Conservation (phyloP, 2,329 filamentous ascomycete species). For the Botrytis fragariae region DNA sequence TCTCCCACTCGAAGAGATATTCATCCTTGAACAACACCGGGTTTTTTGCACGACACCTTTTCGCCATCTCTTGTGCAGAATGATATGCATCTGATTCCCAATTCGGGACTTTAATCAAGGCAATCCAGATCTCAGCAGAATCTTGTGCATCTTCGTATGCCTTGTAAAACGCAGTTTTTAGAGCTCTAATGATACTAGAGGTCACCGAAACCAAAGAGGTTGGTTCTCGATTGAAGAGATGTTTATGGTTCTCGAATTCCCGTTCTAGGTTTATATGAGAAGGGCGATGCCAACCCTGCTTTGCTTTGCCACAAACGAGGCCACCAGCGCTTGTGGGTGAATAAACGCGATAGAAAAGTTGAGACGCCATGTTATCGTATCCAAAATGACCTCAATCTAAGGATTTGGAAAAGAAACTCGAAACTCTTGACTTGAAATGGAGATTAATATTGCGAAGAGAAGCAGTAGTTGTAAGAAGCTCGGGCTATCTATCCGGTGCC, state of each 20-base stretch:
- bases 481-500: too few relatives aligned
- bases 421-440: too few relatives aligned
- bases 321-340: neutral
- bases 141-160: neutral
- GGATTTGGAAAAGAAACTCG: neutral
- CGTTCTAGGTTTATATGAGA: too few relatives aligned
- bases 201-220: neutral
- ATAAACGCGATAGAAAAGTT: neutral
- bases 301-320: too few relatives aligned
- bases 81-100: neutral
- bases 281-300: too few relatives aligned
- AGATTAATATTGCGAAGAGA: too few relatives aligned
- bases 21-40: neutral
- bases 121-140: neutral
- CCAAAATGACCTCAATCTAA: too few relatives aligned
- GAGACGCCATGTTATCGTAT: neutral
- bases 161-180: neutral
- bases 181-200: neutral
- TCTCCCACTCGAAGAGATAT: neutral
- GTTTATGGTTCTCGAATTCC: too few relatives aligned
- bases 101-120: neutral
- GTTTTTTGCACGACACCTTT: rapidly evolving
- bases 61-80: neutral
- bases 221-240: too few relatives aligned
- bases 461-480: too few relatives aligned